Evolutionary conservation across 352 stramenopile species (phyloP), one percentile per base, ranked within the genome.

Genomic region (Phytophthora megakarya): DNA sequence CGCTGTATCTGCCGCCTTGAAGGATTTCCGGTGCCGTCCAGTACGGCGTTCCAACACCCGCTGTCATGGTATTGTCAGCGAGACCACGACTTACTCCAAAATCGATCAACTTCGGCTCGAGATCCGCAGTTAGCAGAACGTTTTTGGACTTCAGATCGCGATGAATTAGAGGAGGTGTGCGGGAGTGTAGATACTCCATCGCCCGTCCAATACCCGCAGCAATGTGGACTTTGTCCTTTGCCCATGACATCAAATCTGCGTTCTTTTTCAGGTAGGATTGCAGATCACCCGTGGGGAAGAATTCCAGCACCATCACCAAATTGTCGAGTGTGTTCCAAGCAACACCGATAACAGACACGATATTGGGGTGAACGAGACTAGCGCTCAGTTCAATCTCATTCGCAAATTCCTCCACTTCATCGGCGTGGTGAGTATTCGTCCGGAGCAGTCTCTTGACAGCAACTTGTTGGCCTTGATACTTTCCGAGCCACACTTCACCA

Each of bases 81-180:
- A 35, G 30, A 12, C 25, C 35, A 5, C 57, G 58, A 30, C 54
- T 67, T 1, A 67, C 66, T 10, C 64, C 67, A 52, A 88, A 81
- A 39, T 86, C 73, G 30, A 78, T 80, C 1, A 88, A 59, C 33
- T 88, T 85, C 13, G 92, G 75, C 39, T 90, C 72, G 1, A 90
- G 69, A 9, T 76, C 37, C 5, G 49, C 74, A n/a, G 90, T 89
- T 23, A 96, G 67, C 19, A 96, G 69, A 35, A 87, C 73, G 23
- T 81, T 88, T 16, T 80, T 65, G 2, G 70, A 70, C 33, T 76
- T 60, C 30, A 73, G 10, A 40, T 68, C 47, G 22, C 71, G 62
- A 65, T 73, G 50, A 22, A 68, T 65, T 39, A 77, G 45, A 4
- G 57, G 53, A 12, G 65, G 56, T 12, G 61, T 28, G 23, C 52